Evolutionary conservation across 371 early-diverging fungal species (phyloP), one percentile per base, ranked within the genome.

Genomic region (Mortierella sp.): DNA sequence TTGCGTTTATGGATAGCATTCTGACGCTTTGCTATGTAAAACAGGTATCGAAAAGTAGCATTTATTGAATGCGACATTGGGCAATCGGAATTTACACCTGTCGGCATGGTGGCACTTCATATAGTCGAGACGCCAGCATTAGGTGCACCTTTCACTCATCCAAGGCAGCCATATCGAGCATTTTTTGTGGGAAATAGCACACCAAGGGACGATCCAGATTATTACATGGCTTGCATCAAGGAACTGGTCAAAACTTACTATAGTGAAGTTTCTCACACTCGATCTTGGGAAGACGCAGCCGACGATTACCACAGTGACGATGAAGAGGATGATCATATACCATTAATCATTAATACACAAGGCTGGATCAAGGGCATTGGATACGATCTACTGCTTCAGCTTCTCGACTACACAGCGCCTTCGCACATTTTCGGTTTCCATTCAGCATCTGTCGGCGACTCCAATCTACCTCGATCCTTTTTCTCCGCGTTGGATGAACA

Each of bases 281-380:
- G 81, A 55, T 26, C 37, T 14, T 70, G 76, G 80, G 74, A 62
- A 3, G 72, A 86, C 55, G 66, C 24, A 12, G 77, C 73, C 35
- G 79, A 71, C 54, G 71, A 75, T n/a, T 64, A 70, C 30, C 71
- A 73, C 43, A 69, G 78, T 5, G 77, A 83, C 45, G 65, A 70
- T 32, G 66, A 70, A 24, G 84, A 73, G 18, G 69, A 72, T 61
- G 61, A 81, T 1, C 75, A 75, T 75, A 72, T 94, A 24, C 96
- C 95, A 20, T 79, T 95, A 18, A 88, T 96, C 20, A 86, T 96
- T 49, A 96, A 96, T 78, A 95, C 95, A 1, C 91, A 92, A 55
- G 96, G 96, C 18, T 96, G 95, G 95, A 84, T 93, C 54, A 92
- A 90, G 72, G 94, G 93, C 63, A 64, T 92, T 71, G 95, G 95